Evolutionary conservation across 441 rosid genomes (phyloP).

Genomic region (Pelargonium fulgidum): DNA sequence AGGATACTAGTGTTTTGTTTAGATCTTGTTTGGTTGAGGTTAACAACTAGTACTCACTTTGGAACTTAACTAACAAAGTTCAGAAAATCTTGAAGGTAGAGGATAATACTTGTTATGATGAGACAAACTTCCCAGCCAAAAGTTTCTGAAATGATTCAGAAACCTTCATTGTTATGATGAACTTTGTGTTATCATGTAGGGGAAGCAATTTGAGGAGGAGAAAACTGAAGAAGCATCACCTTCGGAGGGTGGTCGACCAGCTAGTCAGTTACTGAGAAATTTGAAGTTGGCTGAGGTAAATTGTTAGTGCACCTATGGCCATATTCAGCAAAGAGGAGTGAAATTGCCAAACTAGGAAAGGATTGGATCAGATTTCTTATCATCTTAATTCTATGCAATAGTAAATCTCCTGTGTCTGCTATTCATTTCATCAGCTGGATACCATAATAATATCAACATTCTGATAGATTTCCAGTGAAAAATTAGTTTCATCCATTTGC

Average conservation of each 20-base stretch:
- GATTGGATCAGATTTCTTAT: constrained; percentile 2
- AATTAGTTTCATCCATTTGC: too few relatives aligned
- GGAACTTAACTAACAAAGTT: too few relatives aligned
- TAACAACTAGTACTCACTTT: too few relatives aligned
- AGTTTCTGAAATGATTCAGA: too few relatives aligned
- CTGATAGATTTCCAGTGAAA: too few relatives aligned
- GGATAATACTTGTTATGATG: too few relatives aligned
- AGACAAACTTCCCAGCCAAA: too few relatives aligned
- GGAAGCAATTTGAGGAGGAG: constrained; percentile 52
- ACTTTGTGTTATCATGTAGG: constrained; percentile 31
- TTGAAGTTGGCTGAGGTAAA: not conserved
- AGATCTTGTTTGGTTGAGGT: too few relatives aligned
- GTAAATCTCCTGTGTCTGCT: not conserved
- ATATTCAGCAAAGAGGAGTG: not conserved
- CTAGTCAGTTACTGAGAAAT: constrained; percentile 20
- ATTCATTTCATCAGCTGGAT: not conserved
- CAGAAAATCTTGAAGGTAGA: too few relatives aligned
- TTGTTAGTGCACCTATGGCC: not conserved
- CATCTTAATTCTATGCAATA: not conserved
- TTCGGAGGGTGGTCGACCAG: constrained; percentile 29
- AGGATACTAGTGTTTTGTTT: too few relatives aligned
- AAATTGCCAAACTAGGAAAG: too few relatives aligned
- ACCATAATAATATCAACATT: not conserved
- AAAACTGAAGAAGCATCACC: constrained; percentile 57
- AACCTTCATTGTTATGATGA: not conserved